Conservation (phyloP, 1,139 yeast genomes). For the Candida sojae region DNA sequence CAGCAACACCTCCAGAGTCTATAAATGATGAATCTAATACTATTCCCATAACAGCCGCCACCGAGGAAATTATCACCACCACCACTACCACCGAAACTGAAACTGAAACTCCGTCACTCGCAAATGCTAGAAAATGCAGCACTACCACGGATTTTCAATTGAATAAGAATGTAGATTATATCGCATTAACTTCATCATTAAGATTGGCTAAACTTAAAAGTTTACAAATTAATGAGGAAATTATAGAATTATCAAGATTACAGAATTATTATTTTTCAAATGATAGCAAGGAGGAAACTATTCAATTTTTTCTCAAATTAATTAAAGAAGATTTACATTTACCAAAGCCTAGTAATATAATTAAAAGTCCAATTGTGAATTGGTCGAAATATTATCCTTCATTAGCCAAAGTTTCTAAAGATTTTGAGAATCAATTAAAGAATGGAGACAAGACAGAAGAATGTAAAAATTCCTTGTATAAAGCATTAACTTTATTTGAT, state of each 20-base stretch:
- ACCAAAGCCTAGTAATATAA: constrained; percentile 37
- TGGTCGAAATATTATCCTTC: constrained; percentile 35
- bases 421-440: constrained; percentile 12
- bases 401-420: constrained; percentile 15
- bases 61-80: neutral
- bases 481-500: constrained; percentile 28
- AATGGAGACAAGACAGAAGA: constrained; percentile 15
- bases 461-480: constrained; percentile 23
- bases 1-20: constrained; percentile 13
- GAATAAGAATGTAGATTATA: constrained; percentile 39
- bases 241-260: constrained; percentile 32
- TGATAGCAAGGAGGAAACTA: constrained; percentile 25
- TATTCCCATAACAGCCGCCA: constrained; percentile 4
- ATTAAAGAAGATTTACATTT: constrained; percentile 32
- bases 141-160: constrained; percentile 16
- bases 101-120: neutral
- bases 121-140: neutral
- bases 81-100: too few relatives aligned
- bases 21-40: constrained; percentile 2
- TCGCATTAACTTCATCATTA: constrained; percentile 37
- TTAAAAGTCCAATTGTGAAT: constrained; percentile 38
- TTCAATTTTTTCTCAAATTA: constrained; percentile 30
- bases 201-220: constrained; percentile 29
- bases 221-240: constrained; percentile 30
- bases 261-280: constrained; percentile 19